Evolutionary conservation across 805 yeast genomes (phyloP).

Genomic region (Starmerella vaccinii): DNA sequence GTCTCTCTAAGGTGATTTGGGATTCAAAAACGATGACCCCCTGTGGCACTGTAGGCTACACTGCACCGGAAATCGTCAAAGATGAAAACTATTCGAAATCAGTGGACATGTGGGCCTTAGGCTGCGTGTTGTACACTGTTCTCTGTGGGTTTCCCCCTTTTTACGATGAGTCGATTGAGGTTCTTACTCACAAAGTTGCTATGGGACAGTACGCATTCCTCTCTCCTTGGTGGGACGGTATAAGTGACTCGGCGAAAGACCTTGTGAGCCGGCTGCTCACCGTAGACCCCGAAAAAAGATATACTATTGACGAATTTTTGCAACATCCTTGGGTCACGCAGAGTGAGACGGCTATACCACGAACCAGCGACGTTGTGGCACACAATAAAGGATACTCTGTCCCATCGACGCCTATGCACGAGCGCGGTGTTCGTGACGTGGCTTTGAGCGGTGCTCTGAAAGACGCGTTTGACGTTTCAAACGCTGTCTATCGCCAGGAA

Average conservation of each 20-base stretch:
- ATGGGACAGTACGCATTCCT: constrained; percentile 65
- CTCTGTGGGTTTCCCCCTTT: constrained; percentile 98
- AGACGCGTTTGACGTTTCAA: constrained; percentile 77
- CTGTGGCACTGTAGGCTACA: constrained; percentile 96
- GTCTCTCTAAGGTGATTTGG: constrained; percentile 83
- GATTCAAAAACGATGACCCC: constrained; percentile 89
- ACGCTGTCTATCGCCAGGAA: constrained; percentile 74
- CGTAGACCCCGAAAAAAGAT: constrained; percentile 58
- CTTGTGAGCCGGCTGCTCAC: constrained; percentile 58
- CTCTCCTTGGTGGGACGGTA: constrained; percentile 86
- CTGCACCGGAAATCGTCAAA: constrained; percentile 95
- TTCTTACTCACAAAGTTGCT: constrained; percentile 69
- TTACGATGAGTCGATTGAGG: constrained; percentile 70
- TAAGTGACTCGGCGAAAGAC: constrained; percentile 55
- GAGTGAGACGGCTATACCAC: constrained; percentile 16
- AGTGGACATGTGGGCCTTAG: constrained; percentile 98
- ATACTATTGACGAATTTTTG: constrained; percentile 61
- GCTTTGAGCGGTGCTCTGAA: constrained; percentile 74
- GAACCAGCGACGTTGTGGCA: constrained; percentile 13
- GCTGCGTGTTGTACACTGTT: constrained; percentile 87
- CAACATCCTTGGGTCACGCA: constrained; percentile 65
- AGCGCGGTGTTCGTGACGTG: constrained; percentile 29
- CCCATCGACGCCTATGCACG: constrained; percentile 20
- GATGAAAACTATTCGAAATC: constrained; percentile 87
- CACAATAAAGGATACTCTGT: constrained; percentile 7